Percentiles rank a stretch among this genome's conserved stretches.
Evolutionary conservation across 768 basidiomycete genomes (phyloP).

Genomic region (Lentinula edodes): DNA sequence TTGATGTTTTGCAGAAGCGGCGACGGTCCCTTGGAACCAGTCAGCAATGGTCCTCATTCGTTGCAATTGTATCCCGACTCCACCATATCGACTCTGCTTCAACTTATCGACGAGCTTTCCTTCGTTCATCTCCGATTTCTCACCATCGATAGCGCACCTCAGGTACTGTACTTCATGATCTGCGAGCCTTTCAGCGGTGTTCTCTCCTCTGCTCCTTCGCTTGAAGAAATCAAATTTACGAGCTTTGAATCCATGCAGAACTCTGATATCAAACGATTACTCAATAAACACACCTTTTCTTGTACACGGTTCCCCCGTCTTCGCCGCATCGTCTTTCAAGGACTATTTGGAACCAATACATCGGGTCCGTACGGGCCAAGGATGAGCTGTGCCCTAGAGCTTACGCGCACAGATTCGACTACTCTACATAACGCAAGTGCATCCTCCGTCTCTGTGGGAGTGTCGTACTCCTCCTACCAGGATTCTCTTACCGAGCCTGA

Average conservation of each 20-base stretch:
- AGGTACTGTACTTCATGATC: background rate
- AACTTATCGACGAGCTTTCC: background rate
- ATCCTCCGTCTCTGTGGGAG: background rate
- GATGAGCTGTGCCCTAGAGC: background rate
- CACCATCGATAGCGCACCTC: background rate
- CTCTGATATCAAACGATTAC: background rate
- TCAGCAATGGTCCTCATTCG: background rate
- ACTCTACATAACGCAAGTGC: background rate
- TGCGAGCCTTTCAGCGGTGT: background rate
- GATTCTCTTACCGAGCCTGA: background rate
- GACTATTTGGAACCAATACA: background rate
- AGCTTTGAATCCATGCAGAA: background rate
- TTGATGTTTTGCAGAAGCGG: background rate
- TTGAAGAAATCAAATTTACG: background rate
- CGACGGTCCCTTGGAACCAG: too few species aligned
- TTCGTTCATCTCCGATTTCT: background rate
- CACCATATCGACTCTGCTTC: background rate
- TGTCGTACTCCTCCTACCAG: background rate
- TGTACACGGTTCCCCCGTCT: background rate
- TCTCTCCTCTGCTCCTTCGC: background rate
- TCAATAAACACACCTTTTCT: background rate
- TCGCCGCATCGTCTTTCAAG: background rate
- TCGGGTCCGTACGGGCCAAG: background rate
- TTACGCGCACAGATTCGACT: background rate
- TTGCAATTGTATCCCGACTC: background rate